Base-by-base conservation (phyloP, 352 stramenopile species). In the Globisporangium cylindrosporum region DNA sequence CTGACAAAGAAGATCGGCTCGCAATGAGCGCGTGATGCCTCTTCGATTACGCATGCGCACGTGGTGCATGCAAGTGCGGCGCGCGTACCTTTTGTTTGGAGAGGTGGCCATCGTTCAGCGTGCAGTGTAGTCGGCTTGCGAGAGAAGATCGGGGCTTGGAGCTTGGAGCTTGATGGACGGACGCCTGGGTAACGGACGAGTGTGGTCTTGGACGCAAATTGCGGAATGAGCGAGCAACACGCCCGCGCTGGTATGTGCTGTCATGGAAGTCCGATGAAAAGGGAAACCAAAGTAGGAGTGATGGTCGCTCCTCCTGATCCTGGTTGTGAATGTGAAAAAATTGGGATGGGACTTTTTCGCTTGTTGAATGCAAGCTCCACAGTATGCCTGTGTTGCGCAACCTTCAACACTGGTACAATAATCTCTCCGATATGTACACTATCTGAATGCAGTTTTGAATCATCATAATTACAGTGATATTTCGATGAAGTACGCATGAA, bases 21-120 rank as follows among this genome's bases (percentile, higher is more conserved):
- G 27, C 36, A 65, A 24, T 9, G 36, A 32, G 43, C 27, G 38
- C 25, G 24, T 18, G 49, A 8, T 56, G 49, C 14, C 38, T 46
- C 38, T 46, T 46, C 38, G 38, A 46, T 15, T 15, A 46, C 38
- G 15, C 36, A 46, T 15, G 14, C 7, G 14, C 12, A 15, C 38
- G 38, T 20, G 38, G 14, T 46, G 38, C 14, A 15, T 46, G 38
- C 12, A 15, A 20, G 14, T 46, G 38, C 15, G 4, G 53, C 53
- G 25, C 1, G 12, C 29, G 67, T 38, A 79, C 73, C 69, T 72
- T 51, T 79, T 79, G 57, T 61, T 66, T 20, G 64, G 71, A 20
- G 74, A 73, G 22, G 29, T 72, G 48, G 73, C 22, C 73, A 79
- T 79, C 34, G 18, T 69, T 24, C 53, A 59, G 24, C 0, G 25